Evolutionary conservation across 768 basidiomycete genomes (phyloP), one percentile per base, ranked within the genome.

Genomic region (Rhodosporidiobolus sp.): DNA sequence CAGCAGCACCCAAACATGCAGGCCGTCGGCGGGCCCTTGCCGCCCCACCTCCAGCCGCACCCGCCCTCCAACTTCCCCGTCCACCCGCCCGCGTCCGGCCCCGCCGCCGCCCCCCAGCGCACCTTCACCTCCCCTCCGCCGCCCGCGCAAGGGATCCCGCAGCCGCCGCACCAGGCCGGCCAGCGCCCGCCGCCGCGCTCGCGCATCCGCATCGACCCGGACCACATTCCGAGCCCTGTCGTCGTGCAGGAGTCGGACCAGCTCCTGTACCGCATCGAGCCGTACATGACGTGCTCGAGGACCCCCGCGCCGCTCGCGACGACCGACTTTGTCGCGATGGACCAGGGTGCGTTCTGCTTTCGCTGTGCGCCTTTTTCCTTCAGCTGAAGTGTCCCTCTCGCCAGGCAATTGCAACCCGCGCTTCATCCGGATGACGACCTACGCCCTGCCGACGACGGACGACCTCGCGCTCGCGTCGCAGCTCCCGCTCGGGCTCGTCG

Each of bases 171-270:
- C 79, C 86, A 86, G 49, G 85, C 87, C 32, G 89, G 89, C 1
- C 81, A 84, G 45, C 77, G 82, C 34, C 85, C 86, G 70, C 81
- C 86, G 78, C 92, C 92, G 67, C 85, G 80, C 16, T 74, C 91
- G 66, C 87, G 90, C 52, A 85, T 89, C 57, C 87, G 88, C 68
- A 92, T 99, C 77, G 91, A 97, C 80, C 88, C 90, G 12, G 85
- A 83, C 76, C 93, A 95, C 79, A 88, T 98, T 38, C 96, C 96
- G n/a, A 94, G 93, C 6, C 89, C 92, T 32, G 87, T 91, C 24
- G 88, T 90, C 53, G 84, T 87, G 20, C 87, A 90, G 63, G 90
- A 92, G 77, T 81, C 84, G 11, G 94, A 97, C 85, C 87, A 90
- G 73, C 85, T 86, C 69, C 92, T 90, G 88, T 88, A 90, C 77